These are phyloP conservation scores for Suillus weaverae DNA, from an alignment of 768 basidiomycete species.

Conservation along the genomic window DNA sequence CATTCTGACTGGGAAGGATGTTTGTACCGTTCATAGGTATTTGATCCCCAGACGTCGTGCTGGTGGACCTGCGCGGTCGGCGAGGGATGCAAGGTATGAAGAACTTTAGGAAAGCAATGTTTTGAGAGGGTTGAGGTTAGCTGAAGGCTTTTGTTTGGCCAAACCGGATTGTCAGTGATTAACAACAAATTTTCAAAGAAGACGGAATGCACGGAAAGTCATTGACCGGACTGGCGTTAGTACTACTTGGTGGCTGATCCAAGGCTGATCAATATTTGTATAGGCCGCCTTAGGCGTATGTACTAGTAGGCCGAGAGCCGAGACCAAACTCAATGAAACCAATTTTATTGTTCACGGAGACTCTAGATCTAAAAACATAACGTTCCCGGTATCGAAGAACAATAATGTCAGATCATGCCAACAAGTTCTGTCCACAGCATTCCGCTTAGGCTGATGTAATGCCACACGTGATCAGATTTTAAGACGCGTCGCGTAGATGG, in stretches of 20 bases:
- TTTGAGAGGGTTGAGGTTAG: constrained; percentile 16
- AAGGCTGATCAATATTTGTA: not conserved
- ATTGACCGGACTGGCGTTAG: not conserved
- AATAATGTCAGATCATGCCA: not conserved
- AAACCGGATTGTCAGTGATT: constrained; percentile 1
- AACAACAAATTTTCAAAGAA: not conserved
- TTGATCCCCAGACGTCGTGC: constrained; percentile 24
- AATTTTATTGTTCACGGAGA: not conserved
- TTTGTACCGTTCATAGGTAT: constrained; percentile 50
- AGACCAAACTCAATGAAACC: not conserved
- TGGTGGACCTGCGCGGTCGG: constrained; percentile 22
- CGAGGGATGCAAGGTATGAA: constrained; percentile 31
- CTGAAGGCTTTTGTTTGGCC: constrained; percentile 7
- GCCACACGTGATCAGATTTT: not conserved
- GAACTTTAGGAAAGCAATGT: constrained; percentile 26
- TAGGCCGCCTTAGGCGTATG: too few species aligned
- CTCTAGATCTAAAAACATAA: not conserved
- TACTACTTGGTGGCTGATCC: not conserved
- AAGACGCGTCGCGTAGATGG: constrained; percentile 5
- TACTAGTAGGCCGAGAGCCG: not conserved
- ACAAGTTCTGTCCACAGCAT: not conserved
- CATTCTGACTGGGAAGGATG: constrained; percentile 23
- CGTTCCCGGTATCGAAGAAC: not conserved
- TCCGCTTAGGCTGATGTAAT: not conserved
- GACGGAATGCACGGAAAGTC: not conserved